Evolutionary conservation across 371 early-diverging fungal genomes (phyloP).

Genomic region (Mortierella sp.): DNA sequence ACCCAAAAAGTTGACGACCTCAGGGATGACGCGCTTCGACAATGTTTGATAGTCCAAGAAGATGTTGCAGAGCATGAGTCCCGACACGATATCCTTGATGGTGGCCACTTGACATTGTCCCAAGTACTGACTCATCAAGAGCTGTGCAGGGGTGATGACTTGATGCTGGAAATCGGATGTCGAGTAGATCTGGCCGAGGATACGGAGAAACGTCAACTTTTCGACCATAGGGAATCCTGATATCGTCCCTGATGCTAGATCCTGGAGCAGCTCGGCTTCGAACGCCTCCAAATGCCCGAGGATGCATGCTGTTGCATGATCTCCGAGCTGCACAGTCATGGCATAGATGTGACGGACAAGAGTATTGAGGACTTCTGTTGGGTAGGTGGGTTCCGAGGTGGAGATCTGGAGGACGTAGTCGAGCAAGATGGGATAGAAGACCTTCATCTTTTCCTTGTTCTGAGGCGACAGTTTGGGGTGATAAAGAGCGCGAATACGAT

Average conservation of each 20-base stretch:
- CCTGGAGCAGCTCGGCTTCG: constrained; percentile 54
- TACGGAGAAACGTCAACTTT: constrained; percentile 69
- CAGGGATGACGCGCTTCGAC: constrained; percentile 88
- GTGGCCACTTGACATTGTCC: constrained; percentile 67
- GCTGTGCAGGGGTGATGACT: constrained; percentile 84
- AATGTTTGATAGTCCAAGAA: constrained; percentile 78
- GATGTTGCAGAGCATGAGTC: constrained; percentile 79
- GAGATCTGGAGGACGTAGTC: constrained; percentile 71
- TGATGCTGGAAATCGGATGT: constrained; percentile 91
- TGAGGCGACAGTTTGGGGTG: constrained; percentile 81
- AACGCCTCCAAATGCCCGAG: constrained; percentile 44
- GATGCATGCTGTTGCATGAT: constrained; percentile 36
- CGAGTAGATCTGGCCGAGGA: constrained; percentile 81
- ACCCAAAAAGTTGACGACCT: constrained; percentile 79
- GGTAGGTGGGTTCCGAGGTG: constrained; percentile 25
- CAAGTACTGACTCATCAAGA: constrained; percentile 82
- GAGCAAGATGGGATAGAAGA: constrained; percentile 71
- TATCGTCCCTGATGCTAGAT: constrained; percentile 43
- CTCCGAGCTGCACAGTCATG: constrained; percentile 51
- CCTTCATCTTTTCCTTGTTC: constrained; percentile 79
- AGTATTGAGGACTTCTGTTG: constrained; percentile 43
- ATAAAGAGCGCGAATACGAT: constrained; percentile 85
- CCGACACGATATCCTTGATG: constrained; percentile 74
- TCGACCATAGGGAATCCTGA: constrained; percentile 61
- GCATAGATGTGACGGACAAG: constrained; percentile 52